A percentile compares a stretch with the other conserved stretches of the same genome.
phyloP scores from a whole-genome alignment of 768 basidiomycete genomes.

The Russula sp. region DNA sequence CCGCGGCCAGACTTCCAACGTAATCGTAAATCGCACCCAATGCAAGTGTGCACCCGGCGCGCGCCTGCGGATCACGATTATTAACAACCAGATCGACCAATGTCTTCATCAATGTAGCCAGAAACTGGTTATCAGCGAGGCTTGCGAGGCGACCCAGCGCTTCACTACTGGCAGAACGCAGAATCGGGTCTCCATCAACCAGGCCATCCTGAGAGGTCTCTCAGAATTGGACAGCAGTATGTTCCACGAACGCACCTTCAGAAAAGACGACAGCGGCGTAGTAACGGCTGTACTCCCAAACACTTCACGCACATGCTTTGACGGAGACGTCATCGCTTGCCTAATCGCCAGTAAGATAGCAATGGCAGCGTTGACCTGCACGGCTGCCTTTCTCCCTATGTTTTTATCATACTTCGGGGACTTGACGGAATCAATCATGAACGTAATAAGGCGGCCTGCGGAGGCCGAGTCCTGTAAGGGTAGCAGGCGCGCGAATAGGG shows the following conservation, averaged over 20 bases:
- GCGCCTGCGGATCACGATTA: conserved; percentile 87
- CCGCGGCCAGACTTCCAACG: conserved; percentile 93
- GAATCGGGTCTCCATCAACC: conserved; percentile 70
- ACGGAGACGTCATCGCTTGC: conserved; percentile 48
- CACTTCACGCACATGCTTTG: conserved; percentile 60
- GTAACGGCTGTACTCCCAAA: conserved; percentile 67
- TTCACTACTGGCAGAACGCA: conserved; percentile 81
- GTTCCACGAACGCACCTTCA: conserved; percentile 57
- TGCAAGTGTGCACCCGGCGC: conserved; percentile 90
- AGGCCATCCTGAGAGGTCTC: conserved; percentile 59
- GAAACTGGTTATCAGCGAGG: conserved; percentile 77
- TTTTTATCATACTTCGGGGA: conserved; percentile 86
- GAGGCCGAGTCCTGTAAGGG: conserved; percentile 69
- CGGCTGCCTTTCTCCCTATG: conserved; percentile 79
- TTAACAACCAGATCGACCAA: conserved; percentile 91
- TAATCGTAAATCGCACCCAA: conserved; percentile 90
- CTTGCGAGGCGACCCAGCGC: conserved; percentile 84
- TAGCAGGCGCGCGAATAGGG: conserved; percentile 76
- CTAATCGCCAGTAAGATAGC: conserved; percentile 72
- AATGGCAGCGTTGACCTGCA: conserved; percentile 73
- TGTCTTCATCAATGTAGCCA: conserved; percentile 83
- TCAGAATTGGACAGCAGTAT: conserved; percentile 8
- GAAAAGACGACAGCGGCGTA: conserved; percentile 58
- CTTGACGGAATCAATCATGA: conserved; percentile 60
- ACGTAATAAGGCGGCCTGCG: conserved; percentile 51